These are phyloP conservation scores for Candida jianshihensis DNA, from an alignment of 805 yeast genomes.

Conservation along the genomic window DNA sequence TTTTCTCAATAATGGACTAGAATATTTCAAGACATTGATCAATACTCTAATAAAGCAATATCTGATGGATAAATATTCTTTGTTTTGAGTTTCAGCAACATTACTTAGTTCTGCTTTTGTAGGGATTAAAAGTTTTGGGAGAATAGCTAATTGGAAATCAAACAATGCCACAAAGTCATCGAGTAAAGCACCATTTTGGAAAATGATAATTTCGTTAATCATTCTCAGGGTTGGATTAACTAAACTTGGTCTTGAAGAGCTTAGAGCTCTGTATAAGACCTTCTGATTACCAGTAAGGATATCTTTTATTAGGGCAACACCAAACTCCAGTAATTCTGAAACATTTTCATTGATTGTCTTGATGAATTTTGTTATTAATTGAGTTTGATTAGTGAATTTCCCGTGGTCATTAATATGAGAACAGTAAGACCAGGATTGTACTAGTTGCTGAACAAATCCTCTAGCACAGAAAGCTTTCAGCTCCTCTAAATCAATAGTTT, in stretches of 20 bases:
- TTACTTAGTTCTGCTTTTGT: constrained; percentile 38
- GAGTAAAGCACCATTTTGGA: constrained; percentile 41
- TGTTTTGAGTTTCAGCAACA: constrained; percentile 26
- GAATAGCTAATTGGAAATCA: constrained; percentile 55
- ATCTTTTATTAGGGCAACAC: constrained; percentile 38
- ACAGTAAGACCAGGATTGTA: constrained; percentile 42
- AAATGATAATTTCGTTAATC: constrained; percentile 43
- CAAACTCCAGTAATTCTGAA: constrained; percentile 18
- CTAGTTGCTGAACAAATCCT: constrained; percentile 29
- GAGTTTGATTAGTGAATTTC: constrained; percentile 39
- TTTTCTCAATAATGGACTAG: constrained; percentile 52
- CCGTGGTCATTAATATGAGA: constrained; percentile 44
- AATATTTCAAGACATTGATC: constrained; percentile 40
- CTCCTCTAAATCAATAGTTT: constrained; percentile 6
- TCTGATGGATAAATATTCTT: constrained; percentile 43
- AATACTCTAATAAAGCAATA: constrained; percentile 55
- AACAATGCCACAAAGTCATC: constrained; percentile 57
- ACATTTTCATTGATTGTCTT: constrained; percentile 9
- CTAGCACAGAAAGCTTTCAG: constrained; percentile 27
- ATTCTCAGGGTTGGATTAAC: constrained; percentile 60
- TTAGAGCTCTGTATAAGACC: constrained; percentile 61
- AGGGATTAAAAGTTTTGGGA: constrained; percentile 58
- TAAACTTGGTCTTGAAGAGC: constrained; percentile 45
- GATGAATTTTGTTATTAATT: constrained; percentile 32
- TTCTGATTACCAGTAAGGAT: constrained; percentile 52